phyloP scores from a whole-genome alignment of 75 land plant species.

The Pinus tabuliformis region DNA sequence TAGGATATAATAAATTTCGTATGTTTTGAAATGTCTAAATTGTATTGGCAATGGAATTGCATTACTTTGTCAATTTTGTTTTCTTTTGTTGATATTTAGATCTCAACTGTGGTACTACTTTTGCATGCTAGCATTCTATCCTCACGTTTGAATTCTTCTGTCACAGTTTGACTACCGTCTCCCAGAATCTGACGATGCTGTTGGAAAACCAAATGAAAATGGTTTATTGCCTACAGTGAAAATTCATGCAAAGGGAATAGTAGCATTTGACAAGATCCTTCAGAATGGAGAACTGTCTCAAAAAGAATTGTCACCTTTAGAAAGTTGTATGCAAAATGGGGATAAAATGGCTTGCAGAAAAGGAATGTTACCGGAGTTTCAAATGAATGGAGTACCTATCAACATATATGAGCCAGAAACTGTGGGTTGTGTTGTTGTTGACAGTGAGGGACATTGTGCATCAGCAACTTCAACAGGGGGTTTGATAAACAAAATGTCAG shows the following conservation, averaged over 20 bases:
- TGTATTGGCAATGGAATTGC: too few species aligned
- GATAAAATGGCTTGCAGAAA: background rate
- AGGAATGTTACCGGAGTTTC: background rate
- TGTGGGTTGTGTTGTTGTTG: slow-evolving; percentile 94
- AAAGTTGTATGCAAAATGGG: background rate
- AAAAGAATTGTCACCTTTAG: too few species aligned
- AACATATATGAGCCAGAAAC: slow-evolving; percentile 72
- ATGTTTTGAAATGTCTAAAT: background rate
- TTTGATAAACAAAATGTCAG: slow-evolving; percentile 82
- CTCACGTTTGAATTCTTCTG: background rate
- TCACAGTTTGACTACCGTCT: slow-evolving; percentile 47
- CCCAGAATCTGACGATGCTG: slow-evolving; percentile 3
- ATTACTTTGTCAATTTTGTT: background rate
- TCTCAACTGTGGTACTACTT: too few species aligned
- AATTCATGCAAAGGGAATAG: background rate
- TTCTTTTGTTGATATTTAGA: background rate
- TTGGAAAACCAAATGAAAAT: background rate
- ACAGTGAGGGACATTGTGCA: slow-evolving; percentile 72
- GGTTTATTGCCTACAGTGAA: slow-evolving; percentile 3
- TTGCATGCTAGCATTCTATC: background rate
- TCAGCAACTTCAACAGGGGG: slow-evolving; percentile 97
- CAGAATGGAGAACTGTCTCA: background rate
- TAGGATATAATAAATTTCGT: background rate
- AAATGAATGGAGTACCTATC: slow-evolving; percentile 69
- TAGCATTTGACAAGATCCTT: background rate